Evolutionary conservation across 2,329 filamentous ascomycete genomes (phyloP).

Genomic region (Cladophialophora immunda): DNA sequence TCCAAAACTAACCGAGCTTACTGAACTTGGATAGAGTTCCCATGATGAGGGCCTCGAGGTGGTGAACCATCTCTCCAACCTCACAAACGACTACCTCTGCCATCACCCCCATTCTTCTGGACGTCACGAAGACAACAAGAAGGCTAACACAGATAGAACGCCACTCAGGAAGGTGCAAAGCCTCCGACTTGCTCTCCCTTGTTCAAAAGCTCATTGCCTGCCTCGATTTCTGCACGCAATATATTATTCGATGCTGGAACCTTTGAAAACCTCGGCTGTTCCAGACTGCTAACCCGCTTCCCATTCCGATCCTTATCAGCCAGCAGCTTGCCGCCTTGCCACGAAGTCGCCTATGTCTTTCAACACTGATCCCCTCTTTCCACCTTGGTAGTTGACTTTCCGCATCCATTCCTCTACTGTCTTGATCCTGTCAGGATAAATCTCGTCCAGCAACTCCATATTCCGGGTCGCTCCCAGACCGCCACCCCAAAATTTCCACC

Average conservation of each 20-base stretch:
- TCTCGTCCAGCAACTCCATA: slow-evolving; percentile 60
- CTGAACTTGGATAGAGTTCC: not conserved
- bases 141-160: not conserved
- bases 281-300: not conserved
- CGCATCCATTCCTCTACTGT: slow-evolving; percentile 60
- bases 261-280: too few relatives aligned
- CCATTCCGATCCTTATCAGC: not conserved
- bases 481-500: slow-evolving; percentile 56
- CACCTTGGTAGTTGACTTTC: slow-evolving; percentile 26
- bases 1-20: not conserved
- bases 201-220: too few relatives aligned
- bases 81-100: not conserved
- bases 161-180: not conserved
- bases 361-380: slow-evolving; percentile 20
- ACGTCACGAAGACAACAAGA: not conserved
- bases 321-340: not conserved
- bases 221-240: too few relatives aligned
- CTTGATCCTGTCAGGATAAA: slow-evolving; percentile 59
- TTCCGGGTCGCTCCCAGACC: slow-evolving; percentile 56
- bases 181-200: not conserved
- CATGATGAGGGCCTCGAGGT: not conserved
- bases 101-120: not conserved
- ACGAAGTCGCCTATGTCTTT: slow-evolving; percentile 20
- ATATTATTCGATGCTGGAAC: too few relatives aligned
- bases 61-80: not conserved